A percentile compares a stretch with the other conserved stretches of the same genome.
phyloP scores from a whole-genome alignment of 768 basidiomycete genomes.

The Boletus bicolor region DNA sequence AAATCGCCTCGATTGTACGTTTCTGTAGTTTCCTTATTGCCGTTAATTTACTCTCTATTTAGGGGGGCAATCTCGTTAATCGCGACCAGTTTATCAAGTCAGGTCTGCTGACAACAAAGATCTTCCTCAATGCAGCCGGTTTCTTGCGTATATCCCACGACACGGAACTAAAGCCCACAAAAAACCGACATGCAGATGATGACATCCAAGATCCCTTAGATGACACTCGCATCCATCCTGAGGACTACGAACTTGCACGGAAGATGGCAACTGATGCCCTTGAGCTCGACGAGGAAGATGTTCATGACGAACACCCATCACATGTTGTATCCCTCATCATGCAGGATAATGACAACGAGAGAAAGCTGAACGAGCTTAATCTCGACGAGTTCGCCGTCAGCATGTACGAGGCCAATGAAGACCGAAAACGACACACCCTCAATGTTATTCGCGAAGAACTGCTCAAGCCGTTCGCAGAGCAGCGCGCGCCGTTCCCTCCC shows the following conservation, averaged over 20 bases:
- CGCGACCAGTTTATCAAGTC: conserved; percentile 86
- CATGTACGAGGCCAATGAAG: conserved; percentile 77
- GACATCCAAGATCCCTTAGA: conserved; percentile 88
- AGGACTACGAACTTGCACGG: conserved; percentile 95
- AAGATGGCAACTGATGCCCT: conserved; percentile 99
- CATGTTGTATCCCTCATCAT: conserved; percentile 84
- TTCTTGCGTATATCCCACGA: conserved; percentile 86
- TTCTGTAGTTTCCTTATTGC: background rate
- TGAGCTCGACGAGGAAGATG: conserved; percentile 96
- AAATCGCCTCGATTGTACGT: conserved; percentile 73
- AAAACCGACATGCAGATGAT: conserved; percentile 58
- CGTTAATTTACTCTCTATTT: conserved; percentile 1
- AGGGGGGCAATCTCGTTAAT: conserved; percentile 88
- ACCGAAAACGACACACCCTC: conserved; percentile 86
- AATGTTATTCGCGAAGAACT: conserved; percentile 88
- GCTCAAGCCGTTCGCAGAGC: conserved; percentile 74
- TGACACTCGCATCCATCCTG: conserved; percentile 92
- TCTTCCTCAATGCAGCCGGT: conserved; percentile 91
- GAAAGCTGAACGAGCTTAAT: conserved; percentile 85
- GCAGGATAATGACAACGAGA: conserved; percentile 72
- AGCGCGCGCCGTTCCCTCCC: conserved; percentile 57
- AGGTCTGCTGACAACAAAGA: conserved; percentile 74
- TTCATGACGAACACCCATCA: conserved; percentile 89
- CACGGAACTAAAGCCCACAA: conserved; percentile 54
- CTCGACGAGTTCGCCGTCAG: conserved; percentile 95